Base-by-base conservation (phyloP, 345 rosid genomes). In the Erucastrum elatum region DNA sequence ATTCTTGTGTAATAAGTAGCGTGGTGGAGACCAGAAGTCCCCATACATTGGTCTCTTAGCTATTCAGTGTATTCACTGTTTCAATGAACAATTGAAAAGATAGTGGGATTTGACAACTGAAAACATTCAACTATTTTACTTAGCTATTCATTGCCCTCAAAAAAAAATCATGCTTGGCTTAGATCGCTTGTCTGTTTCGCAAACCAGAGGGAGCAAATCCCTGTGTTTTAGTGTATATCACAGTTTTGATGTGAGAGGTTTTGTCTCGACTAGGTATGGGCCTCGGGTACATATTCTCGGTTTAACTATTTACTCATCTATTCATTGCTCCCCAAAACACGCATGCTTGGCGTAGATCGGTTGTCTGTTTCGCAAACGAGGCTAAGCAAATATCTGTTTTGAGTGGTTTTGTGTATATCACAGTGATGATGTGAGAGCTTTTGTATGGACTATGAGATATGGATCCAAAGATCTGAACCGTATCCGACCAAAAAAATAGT, bases 81-180 rank as follows among this genome's bases (percentile, higher is more conserved):
- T 0, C 13, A 17, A 29, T 80, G 78, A 64, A 80, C 75, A 69
- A 80, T 80, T 69, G 79, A 80, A 75, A 80, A 63, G 83, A 75
- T 63, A 41, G 75, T 10, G 55, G 16, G 83, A 80, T 80, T 80
- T 80, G 83, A 80, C 80, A 75, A 64, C 72, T 75, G 75, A 75
- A 62, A 62, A 35, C 73, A 72, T 66, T 31, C 27, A 74, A 62
- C 82, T 34, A 69, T 70, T 70, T 70, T 41, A 62, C 70, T 41
- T 6, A 67, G 34, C 33, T 71, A 63, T 71, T 55, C 26, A 55
- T 55, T 53, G 60, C 16, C 16, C 64, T 6, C 62, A 29, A 51
- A 69, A 51, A 63, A 70, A 70, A 21, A 21, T 21, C 41, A 63
- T 55, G 46, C 65, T 77, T 5, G 29, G 37, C 11, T 15, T 66